Evolutionary conservation across 176 grass and related monocot species (phyloP).

Genomic region (Dactylis glomerata): DNA sequence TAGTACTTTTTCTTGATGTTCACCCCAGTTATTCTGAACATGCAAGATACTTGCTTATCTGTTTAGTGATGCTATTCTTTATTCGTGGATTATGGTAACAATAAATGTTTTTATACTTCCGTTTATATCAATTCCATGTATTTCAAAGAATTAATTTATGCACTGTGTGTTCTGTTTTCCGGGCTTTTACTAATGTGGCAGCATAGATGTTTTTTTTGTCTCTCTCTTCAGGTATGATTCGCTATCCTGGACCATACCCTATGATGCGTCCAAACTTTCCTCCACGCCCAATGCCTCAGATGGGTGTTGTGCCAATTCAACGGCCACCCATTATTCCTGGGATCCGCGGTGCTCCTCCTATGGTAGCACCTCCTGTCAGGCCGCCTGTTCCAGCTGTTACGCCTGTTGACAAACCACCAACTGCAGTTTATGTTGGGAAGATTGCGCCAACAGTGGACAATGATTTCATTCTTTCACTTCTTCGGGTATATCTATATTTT

Average conservation of each 20-base stretch:
- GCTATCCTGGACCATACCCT: constrained; percentile 54
- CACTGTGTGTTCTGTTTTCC: not conserved
- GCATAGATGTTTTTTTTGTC: constrained; percentile 50
- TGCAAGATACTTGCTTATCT: constrained; percentile 20
- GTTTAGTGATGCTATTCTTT: constrained; percentile 10
- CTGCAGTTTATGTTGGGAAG: constrained; percentile 98
- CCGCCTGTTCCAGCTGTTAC: constrained; percentile 48
- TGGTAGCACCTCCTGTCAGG: constrained; percentile 50
- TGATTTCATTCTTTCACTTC: constrained; percentile 90
- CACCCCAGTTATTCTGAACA: not conserved
- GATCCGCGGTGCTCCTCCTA: constrained; percentile 47
- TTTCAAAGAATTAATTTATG: constrained; percentile 8
- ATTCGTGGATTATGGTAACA: constrained; percentile 9
- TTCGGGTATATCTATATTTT: constrained; percentile 46
- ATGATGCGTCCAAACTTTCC: constrained; percentile 64
- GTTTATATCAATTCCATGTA: not conserved
- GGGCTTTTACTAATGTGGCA: constrained; percentile 44
- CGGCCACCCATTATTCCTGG: constrained; percentile 48
- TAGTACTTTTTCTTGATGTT: constrained; percentile 17
- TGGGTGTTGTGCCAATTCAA: constrained; percentile 51
- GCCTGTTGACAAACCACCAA: constrained; percentile 75
- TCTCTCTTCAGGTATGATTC: constrained; percentile 44
- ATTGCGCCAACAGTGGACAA: constrained; percentile 91
- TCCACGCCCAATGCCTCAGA: constrained; percentile 52
- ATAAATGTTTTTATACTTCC: not conserved